phyloP scores from a whole-genome alignment of 805 yeast species.

The Yarrowia porcina region DNA sequence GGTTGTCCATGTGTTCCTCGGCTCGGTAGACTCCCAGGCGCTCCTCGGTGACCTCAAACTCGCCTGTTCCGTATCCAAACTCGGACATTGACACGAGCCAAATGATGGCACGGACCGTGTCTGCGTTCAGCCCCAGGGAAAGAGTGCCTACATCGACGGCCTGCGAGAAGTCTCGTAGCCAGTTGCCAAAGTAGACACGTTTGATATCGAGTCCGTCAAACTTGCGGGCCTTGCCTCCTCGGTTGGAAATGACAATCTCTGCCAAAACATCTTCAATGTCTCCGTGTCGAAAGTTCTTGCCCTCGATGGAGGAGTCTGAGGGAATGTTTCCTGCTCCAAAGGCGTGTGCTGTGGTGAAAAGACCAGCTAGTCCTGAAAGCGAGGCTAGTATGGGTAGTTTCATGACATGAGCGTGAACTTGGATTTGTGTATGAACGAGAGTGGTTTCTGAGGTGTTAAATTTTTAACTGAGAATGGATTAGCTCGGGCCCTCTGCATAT shows the following conservation, averaged over 20 bases:
- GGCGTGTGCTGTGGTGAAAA: conserved; percentile 27
- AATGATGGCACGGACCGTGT: conserved; percentile 29
- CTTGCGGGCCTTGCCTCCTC: conserved; percentile 30
- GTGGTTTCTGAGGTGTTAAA: conserved; percentile 19
- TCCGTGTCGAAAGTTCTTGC: conserved; percentile 33
- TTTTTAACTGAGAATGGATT: conserved; percentile 3
- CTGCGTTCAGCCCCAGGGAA: conserved; percentile 27
- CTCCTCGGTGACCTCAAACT: conserved; percentile 33
- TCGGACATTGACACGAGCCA: conserved; percentile 31
- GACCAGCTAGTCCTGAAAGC: conserved; percentile 19
- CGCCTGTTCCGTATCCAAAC: conserved; percentile 34
- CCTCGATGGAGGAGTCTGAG: conserved; percentile 31
- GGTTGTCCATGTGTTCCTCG: conserved; percentile 34
- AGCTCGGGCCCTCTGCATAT: conserved; percentile 13
- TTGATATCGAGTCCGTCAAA: conserved; percentile 31
- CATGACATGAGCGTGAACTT: conserved; percentile 20
- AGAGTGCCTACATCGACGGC: conserved; percentile 34
- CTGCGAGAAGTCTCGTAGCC: conserved; percentile 34
- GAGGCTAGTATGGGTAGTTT: conserved; percentile 23
- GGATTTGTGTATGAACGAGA: conserved; percentile 12
- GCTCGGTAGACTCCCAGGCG: conserved; percentile 32
- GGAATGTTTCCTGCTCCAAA: conserved; percentile 35
- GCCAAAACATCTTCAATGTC: conserved; percentile 33
- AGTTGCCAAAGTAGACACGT: conserved; percentile 33
- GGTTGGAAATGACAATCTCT: conserved; percentile 27